Evolutionary conservation across 495 filamentous ascomycete genomes (phyloP).

Genomic region (Diplogelasinospora grovesii): DNA sequence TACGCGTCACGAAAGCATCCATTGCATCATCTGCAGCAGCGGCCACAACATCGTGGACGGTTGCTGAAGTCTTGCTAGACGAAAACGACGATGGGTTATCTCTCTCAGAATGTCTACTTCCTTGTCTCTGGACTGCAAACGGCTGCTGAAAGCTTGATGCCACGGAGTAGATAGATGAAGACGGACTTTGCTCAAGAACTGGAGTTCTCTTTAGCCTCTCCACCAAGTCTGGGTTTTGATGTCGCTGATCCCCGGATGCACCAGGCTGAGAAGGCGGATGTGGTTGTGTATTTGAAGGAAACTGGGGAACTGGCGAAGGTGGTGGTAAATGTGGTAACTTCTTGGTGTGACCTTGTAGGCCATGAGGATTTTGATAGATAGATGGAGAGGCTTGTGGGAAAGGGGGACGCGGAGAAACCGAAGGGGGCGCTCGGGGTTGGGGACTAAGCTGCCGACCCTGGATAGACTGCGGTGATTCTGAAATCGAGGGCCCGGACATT

Average conservation of each 20-base stretch:
- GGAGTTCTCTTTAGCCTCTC: constrained; percentile 14
- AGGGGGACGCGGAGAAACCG: background rate
- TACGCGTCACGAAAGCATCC: constrained; percentile 57
- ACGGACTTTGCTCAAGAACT: constrained; percentile 20
- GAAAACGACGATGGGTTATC: constrained; percentile 18
- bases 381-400: background rate
- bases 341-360: background rate
- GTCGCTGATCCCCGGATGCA: constrained; percentile 3
- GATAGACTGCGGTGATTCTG: constrained; percentile 19
- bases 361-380: background rate
- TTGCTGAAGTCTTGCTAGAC: constrained; percentile 20
- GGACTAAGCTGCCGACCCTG: constrained; percentile 4
- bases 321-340: constrained; percentile 1
- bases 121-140: constrained; percentile 16
- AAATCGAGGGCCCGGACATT: constrained; percentile 10
- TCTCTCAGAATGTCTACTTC: constrained; percentile 17
- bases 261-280: constrained; percentile 6
- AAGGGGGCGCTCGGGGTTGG: background rate
- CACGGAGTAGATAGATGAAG: constrained; percentile 19
- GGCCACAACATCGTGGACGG: constrained; percentile 28
- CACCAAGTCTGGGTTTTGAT: constrained; percentile 12
- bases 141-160: constrained; percentile 22
- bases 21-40: constrained; percentile 57
- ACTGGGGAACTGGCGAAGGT: constrained; percentile 6
- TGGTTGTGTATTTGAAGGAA: constrained; percentile 8